Evolutionary conservation across 139 green algal genomes (phyloP).

Genomic region (Haematococcus sp.): DNA sequence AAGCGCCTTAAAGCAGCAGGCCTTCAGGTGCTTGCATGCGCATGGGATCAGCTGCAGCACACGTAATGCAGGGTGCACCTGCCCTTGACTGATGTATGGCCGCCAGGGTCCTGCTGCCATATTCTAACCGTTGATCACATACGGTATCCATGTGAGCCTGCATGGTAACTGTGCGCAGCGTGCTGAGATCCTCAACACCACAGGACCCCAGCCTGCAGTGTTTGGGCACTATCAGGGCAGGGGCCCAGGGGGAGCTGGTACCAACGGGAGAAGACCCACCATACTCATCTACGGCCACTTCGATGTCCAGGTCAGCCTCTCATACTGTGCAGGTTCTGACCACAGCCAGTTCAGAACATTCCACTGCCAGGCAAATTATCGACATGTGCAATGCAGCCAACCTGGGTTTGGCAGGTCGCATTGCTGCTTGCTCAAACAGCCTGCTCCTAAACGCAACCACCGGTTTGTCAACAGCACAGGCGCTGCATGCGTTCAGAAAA

Average conservation of each 20-base stretch:
- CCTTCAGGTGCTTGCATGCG: slow-evolving; percentile 12
- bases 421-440: too few relatives aligned
- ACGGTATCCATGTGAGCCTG: background rate
- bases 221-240: slow-evolving; percentile 51
- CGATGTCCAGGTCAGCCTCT: slow-evolving; percentile 54
- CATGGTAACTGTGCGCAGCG: slow-evolving; percentile 1
- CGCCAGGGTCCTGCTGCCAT: too few relatives aligned
- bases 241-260: slow-evolving; percentile 24
- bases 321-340: too few relatives aligned
- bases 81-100: too few relatives aligned
- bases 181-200: slow-evolving; percentile 43
- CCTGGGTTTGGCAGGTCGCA: background rate
- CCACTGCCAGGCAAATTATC: too few relatives aligned
- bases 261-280: slow-evolving; percentile 36
- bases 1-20: slow-evolving; percentile 7
- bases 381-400: background rate
- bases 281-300: slow-evolving; percentile 79
- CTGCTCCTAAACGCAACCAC: too few relatives aligned
- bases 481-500: background rate
- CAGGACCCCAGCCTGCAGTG: slow-evolving; percentile 58
- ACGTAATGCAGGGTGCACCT: too few relatives aligned
- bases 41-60: background rate
- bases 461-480: too few relatives aligned
- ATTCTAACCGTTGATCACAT: too few relatives aligned
- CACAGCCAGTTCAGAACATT: too few relatives aligned